Base-by-base conservation (phyloP, 805 yeast genomes). In the Danielia oregonensis region DNA sequence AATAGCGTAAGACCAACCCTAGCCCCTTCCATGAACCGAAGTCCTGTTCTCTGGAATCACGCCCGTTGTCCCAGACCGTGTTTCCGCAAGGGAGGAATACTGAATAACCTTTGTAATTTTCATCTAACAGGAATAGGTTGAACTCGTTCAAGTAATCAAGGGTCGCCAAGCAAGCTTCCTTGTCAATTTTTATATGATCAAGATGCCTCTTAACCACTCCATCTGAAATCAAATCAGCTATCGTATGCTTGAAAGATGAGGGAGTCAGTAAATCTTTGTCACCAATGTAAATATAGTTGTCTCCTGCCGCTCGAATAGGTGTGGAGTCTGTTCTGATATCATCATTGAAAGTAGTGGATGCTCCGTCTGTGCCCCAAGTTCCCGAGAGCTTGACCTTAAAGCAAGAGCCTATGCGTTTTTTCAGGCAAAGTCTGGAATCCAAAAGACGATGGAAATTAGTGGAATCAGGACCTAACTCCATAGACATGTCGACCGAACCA, bases 61-160 rank as follows among this genome's bases (percentile, higher is more conserved):
- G 21, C 10, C 24, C 28, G 13, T 44, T 41, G 12, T 44, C 45
- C 43, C 47, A 39, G 9, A 36, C 7, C n/a, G 40, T 32, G 29
- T 38, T 37, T 68, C 83, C 78, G 37, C 88, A 80, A 0, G 97
- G 97, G 18, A 89, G 61, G 34, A 89, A 74, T 0, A 82, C 59
- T 0, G 96, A 77, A 61, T 87, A 86, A 0, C 94, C 94, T 14
- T 63, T 49, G 17, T 49, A 51, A 38, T 80, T 82, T 4, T 68
- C 70, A 9, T 70, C 61, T 26, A 82, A 64, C 37, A 74, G 72
- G 15, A 77, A 58, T 21, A 86, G 54, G 6, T 67, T 70, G 27
- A 77, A 65, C 11, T 70, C 59, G 30, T 74, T 69, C 39, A 89
- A 55, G 44, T 76, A 77, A 12, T 68, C 61, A 30, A 87, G 51